Evolutionary conservation across 306 rosid genomes (phyloP).

Genomic region (Sphenostylis stenocarpa): DNA sequence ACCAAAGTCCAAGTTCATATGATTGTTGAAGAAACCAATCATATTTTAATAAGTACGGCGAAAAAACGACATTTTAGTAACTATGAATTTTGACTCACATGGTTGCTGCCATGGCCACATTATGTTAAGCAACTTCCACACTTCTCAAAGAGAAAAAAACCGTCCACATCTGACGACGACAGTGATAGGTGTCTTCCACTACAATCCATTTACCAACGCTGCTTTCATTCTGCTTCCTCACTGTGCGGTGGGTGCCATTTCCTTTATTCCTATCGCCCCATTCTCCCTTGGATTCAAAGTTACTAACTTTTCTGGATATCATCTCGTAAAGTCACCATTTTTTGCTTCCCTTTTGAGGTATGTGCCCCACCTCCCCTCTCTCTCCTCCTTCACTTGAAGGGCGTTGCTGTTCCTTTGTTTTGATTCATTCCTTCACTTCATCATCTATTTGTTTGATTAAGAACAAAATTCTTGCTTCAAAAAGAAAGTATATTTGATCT

Average conservation of each 20-base stretch:
- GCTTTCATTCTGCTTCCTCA: background rate
- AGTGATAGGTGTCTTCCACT: constrained; percentile 33
- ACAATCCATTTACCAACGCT: background rate
- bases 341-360: constrained; percentile 26
- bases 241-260: background rate
- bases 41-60: no score
- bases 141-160: constrained; percentile 14
- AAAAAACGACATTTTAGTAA: background rate
- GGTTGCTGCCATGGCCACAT: background rate
- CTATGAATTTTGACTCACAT: background rate
- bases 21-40: background rate
- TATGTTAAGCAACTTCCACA: background rate
- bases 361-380: background rate
- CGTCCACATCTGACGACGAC: constrained; percentile 14
- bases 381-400: constrained; percentile 10
- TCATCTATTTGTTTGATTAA: background rate
- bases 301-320: background rate
- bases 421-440: constrained; percentile 20
- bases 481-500: constrained; percentile 26
- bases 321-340: constrained; percentile 29
- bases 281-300: constrained; percentile 17
- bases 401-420: constrained; percentile 7
- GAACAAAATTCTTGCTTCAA: background rate
- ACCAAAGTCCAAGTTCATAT: background rate
- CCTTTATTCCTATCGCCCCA: background rate